Percentiles rank a stretch among this genome's conserved stretches.
Conservation (phyloP, 441 rosid species). For the Hura crepitans region DNA sequence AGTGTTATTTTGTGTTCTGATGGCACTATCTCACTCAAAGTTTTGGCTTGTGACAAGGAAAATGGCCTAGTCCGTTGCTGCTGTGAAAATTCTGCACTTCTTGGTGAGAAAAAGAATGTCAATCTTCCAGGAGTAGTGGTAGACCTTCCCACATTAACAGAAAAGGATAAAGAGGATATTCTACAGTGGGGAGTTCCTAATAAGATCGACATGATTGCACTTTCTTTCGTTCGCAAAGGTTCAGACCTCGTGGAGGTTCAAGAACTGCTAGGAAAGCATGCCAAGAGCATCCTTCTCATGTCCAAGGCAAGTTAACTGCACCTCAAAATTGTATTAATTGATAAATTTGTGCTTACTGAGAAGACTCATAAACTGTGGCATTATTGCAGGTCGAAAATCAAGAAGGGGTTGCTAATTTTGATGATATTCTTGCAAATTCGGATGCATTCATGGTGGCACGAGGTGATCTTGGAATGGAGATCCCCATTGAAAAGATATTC, state of each 20-base stretch:
- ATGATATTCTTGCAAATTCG: slow-evolving; percentile 70
- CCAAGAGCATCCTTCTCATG: slow-evolving; percentile 80
- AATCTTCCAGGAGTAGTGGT: slow-evolving; percentile 94
- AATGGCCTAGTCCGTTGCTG: slow-evolving; percentile 67
- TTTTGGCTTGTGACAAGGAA: slow-evolving; percentile 58
- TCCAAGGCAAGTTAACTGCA: slow-evolving; percentile 53
- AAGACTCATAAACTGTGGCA: background rate
- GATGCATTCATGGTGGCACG: slow-evolving; percentile 97
- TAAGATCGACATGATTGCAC: slow-evolving; percentile 86
- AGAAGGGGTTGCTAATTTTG: slow-evolving; percentile 92
- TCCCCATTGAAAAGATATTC: slow-evolving; percentile 92
- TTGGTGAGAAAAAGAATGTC: slow-evolving; percentile 91
- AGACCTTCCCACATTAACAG: slow-evolving; percentile 88
- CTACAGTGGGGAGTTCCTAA: slow-evolving; percentile 82
- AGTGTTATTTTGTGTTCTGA: slow-evolving; percentile 86
- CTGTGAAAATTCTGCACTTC: slow-evolving; percentile 80
- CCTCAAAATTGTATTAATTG: background rate
- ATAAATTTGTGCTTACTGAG: background rate
- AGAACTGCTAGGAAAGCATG: slow-evolving; percentile 66
- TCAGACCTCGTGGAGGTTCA: slow-evolving; percentile 77
- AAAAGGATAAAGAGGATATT: slow-evolving; percentile 89
- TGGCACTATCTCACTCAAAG: slow-evolving; percentile 78
- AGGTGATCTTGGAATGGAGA: slow-evolving; percentile 98
- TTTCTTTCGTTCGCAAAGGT: slow-evolving; percentile 90
- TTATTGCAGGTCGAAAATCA: slow-evolving; percentile 80